Conservation (phyloP, 306 rosid species). For the Styphnolobium japonicum region DNA sequence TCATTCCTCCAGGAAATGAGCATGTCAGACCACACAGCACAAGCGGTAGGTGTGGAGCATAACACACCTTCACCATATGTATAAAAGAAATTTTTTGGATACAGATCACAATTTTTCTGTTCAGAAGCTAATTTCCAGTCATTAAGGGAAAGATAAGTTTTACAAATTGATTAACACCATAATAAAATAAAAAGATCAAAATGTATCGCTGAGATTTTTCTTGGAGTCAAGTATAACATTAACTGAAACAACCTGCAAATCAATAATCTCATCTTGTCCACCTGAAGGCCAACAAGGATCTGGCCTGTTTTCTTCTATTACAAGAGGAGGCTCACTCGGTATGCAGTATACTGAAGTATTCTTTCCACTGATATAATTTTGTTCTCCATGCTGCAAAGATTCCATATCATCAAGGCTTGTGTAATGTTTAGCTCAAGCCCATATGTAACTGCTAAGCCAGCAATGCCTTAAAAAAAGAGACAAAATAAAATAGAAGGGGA, state of each 20-base stretch:
- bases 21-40: conserved; percentile 52
- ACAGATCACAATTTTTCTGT: too few relatives aligned
- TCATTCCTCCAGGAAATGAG: conserved; percentile 48
- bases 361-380: conserved; percentile 62
- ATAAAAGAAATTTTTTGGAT: too few relatives aligned
- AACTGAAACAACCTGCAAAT: conserved; percentile 44
- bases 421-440: conserved; percentile 49
- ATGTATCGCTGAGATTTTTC: background rate
- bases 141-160: too few relatives aligned
- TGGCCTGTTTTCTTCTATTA: conserved; percentile 37
- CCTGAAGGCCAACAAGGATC: conserved; percentile 42
- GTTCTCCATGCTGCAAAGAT: conserved; percentile 48
- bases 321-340: conserved; percentile 52
- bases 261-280: conserved; percentile 48
- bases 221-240: background rate
- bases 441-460: conserved; percentile 61
- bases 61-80: conserved; percentile 50
- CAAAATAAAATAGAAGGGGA: background rate
- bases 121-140: too few relatives aligned
- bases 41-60: conserved; percentile 62
- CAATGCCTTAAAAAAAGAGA: conserved; percentile 33
- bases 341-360: conserved; percentile 47
- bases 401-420: conserved; percentile 48
- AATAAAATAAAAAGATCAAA: background rate
- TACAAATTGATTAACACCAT: background rate